Percentiles rank a stretch among this genome's conserved stretches.
Conservation (phyloP, 2,329 filamentous ascomycete species). For the Peltaster fructicola region DNA sequence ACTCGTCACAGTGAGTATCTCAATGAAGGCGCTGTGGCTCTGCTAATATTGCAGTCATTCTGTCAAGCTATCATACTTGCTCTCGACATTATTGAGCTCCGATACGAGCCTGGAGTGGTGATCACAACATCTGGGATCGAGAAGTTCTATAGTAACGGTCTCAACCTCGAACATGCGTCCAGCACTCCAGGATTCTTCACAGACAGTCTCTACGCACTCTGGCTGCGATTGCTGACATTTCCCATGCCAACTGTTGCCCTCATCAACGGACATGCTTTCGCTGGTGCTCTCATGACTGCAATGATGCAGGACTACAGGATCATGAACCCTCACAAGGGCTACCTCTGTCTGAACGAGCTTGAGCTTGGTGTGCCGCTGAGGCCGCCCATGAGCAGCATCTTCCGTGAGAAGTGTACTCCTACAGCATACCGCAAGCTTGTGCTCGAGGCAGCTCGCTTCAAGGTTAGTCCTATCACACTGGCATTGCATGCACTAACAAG, state of each 20-base stretch:
- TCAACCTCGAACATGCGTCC: constrained; percentile 55
- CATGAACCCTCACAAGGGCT: constrained; percentile 53
- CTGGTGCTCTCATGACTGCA: constrained; percentile 62
- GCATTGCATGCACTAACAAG: not conserved
- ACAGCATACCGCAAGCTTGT: constrained; percentile 44
- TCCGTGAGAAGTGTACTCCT: constrained; percentile 47
- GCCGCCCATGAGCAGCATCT: constrained; percentile 56
- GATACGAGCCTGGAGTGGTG: constrained; percentile 52
- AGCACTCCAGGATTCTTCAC: constrained; percentile 42
- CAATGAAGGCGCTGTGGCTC: no score
- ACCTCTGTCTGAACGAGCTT: constrained; percentile 64
- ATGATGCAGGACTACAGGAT: constrained; percentile 75
- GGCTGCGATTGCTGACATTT: constrained; percentile 48
- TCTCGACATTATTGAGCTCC: constrained; percentile 57
- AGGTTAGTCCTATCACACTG: constrained; percentile 10
- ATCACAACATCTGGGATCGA: constrained; percentile 56
- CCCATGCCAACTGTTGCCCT: constrained; percentile 72
- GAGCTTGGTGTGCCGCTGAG: constrained; percentile 62
- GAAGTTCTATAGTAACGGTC: constrained; percentile 71
- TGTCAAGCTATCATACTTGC: constrained; percentile 50
- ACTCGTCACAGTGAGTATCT: constrained; percentile 36
- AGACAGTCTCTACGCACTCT: constrained; percentile 44
- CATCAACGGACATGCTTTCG: constrained; percentile 65
- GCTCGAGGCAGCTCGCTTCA: constrained; percentile 55
- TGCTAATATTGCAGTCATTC: constrained; percentile 28